Base-by-base conservation (phyloP, 2,329 filamentous ascomycete genomes). In the Colletotrichum brevisporum region DNA sequence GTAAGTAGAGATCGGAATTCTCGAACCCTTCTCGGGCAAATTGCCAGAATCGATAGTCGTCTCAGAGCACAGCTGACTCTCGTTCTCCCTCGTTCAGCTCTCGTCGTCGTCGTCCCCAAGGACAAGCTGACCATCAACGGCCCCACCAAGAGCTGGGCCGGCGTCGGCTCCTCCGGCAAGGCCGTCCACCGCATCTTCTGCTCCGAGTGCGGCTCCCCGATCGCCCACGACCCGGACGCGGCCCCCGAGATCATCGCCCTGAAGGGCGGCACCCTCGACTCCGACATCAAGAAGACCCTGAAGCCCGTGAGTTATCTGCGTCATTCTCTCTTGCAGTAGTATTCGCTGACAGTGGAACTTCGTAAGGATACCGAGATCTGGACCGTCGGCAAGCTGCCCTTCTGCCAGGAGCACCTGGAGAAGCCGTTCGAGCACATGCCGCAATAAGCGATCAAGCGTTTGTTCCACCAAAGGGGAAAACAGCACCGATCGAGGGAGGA, bases 171-270 rank as follows among this genome's bases (percentile, higher is more conserved):
- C 69, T 91, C 89, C 0, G 90, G 90, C 76, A 85, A 90, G 60
- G 79, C 82, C 67, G 90, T 92, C 71, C 89, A 91, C 83, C 89
- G 90, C 73, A 83, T 91, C 79, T 92, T 92, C 85, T 92, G 90
- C 85, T 82, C 83, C 72, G 89, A 91, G 76, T 92, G 90, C 80
- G 90, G 90, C 71, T 91, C 88, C 16, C 90, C 90, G 70, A 91
- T 92, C 74, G 90, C 90, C 69, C 90, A 92, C 79, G 90, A 92
- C 79, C 90, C 90, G 27, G 89, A 92, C 67, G 87, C 87, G n/a
- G 89, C 89, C n/a, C 90, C 89, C 43, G 85, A 87, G 72, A 91
- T 92, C 80, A 91, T 92, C 74, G 90, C 89, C 70, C 80, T 92
- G 76, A 92, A 92, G 87, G 90, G 85, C 41, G 90, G 90, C 67